Evolutionary conservation across 2,329 filamentous ascomycete species (phyloP).

Genomic region (Colletotrichum filicis): DNA sequence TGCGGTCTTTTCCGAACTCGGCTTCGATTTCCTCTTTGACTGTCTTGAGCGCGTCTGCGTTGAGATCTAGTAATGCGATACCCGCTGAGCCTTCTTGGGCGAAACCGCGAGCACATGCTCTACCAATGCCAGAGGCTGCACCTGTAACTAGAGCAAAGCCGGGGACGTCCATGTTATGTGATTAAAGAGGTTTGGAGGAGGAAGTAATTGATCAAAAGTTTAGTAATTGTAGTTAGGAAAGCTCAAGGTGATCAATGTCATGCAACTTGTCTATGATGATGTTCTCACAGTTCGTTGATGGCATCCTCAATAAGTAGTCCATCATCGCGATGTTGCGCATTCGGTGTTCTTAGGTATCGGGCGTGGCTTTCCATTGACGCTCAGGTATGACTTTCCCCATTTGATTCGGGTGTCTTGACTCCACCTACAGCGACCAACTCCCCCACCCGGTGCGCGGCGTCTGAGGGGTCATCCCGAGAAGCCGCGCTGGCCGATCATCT

Average conservation of each 20-base stretch:
- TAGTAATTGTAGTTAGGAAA: neutral
- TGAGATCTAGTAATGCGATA: neutral
- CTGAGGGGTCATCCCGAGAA: neutral
- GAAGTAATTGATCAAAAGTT: neutral
- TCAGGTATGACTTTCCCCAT: neutral
- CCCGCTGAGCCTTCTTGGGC: neutral
- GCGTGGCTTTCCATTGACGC: neutral
- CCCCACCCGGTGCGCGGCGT: neutral
- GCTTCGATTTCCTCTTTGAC: neutral
- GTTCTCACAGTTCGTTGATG: neutral
- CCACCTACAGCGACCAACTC: neutral
- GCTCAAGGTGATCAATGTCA: neutral
- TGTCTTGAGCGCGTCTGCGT: neutral
- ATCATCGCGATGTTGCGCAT: neutral
- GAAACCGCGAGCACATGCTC: neutral
- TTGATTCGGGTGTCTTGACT: neutral
- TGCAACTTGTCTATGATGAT: neutral
- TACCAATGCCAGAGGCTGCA: neutral
- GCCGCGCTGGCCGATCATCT: neutral
- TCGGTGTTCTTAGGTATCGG: neutral
- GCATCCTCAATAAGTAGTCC: neutral
- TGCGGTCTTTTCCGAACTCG: neutral
- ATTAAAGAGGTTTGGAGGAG: neutral
- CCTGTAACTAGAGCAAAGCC: neutral
- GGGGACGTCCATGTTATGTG: neutral